These are phyloP conservation scores for Piloderma croceum DNA, from an alignment of 768 basidiomycete genomes.

Conservation along the genomic window DNA sequence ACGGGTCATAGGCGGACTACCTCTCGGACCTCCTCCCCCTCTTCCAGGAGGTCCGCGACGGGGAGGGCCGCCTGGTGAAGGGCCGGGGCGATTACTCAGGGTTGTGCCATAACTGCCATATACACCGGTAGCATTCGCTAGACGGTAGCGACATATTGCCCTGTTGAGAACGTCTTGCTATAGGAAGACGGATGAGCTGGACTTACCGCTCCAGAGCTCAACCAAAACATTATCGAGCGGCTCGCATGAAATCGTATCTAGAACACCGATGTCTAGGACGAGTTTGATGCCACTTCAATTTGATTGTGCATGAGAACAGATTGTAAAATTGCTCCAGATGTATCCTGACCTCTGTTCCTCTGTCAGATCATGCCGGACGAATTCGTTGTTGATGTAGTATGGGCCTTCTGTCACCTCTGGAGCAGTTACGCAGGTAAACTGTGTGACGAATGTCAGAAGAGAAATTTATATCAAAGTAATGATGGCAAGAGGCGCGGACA, in stretches of 20 bases:
- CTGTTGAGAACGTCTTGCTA: no score
- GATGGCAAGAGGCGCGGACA: neutral
- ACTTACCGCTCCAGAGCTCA: constrained; percentile 31
- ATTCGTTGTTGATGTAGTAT: constrained; percentile 27
- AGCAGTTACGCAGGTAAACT: constrained; percentile 10
- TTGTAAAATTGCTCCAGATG: neutral
- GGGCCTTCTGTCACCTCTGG: constrained; percentile 20
- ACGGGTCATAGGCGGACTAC: constrained; percentile 9
- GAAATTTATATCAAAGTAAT: neutral
- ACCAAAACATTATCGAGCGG: constrained; percentile 31
- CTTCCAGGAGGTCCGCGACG: constrained; percentile 3
- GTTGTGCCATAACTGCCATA: constrained; percentile 22
- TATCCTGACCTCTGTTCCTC: constrained; percentile 23
- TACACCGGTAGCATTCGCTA: constrained; percentile 32
- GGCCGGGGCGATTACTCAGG: neutral
- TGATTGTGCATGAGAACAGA: neutral
- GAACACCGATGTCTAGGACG: constrained; percentile 32
- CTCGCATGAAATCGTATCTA: constrained; percentile 33
- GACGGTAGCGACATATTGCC: neutral
- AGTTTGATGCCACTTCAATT: constrained; percentile 27
- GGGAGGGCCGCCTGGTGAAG: no score
- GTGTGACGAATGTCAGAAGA: neutral
- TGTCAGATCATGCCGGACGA: constrained; percentile 22
- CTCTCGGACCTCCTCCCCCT: neutral
- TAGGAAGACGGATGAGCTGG: no score